Evolutionary conservation across 179 eudicot genomes (phyloP).

Genomic region (Camellia oleifera): DNA sequence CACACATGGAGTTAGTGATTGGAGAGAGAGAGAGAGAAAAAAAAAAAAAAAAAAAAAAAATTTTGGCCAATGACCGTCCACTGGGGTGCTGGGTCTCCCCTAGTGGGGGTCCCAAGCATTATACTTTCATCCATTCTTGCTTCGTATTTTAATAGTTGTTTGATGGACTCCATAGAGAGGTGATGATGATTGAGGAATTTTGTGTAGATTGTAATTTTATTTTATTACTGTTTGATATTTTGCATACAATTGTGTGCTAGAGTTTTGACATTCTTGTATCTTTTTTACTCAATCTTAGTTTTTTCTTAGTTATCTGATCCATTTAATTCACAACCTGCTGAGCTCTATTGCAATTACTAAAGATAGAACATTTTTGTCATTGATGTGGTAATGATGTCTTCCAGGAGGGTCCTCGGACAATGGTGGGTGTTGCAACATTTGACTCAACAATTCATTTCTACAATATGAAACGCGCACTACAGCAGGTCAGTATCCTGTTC

Average conservation of each 20-base stretch:
- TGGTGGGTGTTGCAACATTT: conserved; percentile 93
- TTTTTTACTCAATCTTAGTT: neutral
- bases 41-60: no score
- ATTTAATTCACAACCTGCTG: neutral
- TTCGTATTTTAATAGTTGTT: neutral
- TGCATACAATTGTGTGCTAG: neutral
- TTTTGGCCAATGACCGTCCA: no score
- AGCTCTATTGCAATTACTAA: neutral
- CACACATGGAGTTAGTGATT: no score
- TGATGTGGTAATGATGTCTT: conserved; percentile 19
- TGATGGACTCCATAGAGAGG: neutral
- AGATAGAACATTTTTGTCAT: neutral
- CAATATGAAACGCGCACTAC: conserved; percentile 80
- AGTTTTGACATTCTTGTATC: neutral
- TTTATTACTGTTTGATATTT: neutral
- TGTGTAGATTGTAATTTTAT: neutral
- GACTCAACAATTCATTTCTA: conserved; percentile 94
- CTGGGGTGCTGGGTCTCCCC: no score
- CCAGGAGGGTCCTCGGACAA: conserved; percentile 91
- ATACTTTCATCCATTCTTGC: neutral
- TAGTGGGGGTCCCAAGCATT: no score
- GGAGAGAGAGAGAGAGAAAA: no score
- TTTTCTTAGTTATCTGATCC: neutral
- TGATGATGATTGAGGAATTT: neutral
- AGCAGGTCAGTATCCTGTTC: conserved; percentile 57